Evolutionary conservation across 2,329 filamentous ascomycete species (phyloP), one percentile per base, ranked within the genome.

Genomic region (Aureobasidium sp.): DNA sequence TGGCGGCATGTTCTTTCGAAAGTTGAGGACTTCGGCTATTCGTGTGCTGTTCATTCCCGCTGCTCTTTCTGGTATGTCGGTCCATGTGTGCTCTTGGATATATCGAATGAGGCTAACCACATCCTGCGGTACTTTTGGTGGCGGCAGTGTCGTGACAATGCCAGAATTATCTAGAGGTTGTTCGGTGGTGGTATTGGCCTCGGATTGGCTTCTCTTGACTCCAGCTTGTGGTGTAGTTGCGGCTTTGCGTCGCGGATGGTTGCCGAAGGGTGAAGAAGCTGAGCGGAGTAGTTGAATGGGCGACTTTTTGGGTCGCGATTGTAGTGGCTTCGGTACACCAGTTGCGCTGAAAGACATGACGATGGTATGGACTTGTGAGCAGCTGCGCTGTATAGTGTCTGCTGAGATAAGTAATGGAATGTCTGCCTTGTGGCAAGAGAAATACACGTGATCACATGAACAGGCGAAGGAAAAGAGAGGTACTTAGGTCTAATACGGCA

Each of bases 21-120:
- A 85, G 64, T 85, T 83, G 58, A 90, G 77, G 16, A 88, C 75
- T 67, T 87, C 82, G 2, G 86, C 78, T 14, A 85, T 84, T 11
- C 85, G 78, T 25, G 81, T 82, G 5, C 84, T 86, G 66, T 79
- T 82, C 80, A 91, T 84, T 27, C 87, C 86, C 0, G 80, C 76
- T 9, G 75, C 76, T 48, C 74, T 75, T 25, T 80, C 77, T 3
- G 87, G 87, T 11, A 90, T 76, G 1, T 81, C 75, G 42, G 79
- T 81, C 75, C 90, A 91, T 81, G 88, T 89, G 67, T 75, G 78
- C 25, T 70, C 73, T 41, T 81, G 81, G 54, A 87, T 81, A 71
- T 86, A 82, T 57, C 80, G 76, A 69, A 90, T 84, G 27, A 77
- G 65, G 34, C 64, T 66, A 8, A 68, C 34, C 1, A 73, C 68